Percentiles rank a stretch among this genome's conserved stretches.
phyloP scores from a whole-genome alignment of 306 rosid species.

The Aeschynomene evenia region DNA sequence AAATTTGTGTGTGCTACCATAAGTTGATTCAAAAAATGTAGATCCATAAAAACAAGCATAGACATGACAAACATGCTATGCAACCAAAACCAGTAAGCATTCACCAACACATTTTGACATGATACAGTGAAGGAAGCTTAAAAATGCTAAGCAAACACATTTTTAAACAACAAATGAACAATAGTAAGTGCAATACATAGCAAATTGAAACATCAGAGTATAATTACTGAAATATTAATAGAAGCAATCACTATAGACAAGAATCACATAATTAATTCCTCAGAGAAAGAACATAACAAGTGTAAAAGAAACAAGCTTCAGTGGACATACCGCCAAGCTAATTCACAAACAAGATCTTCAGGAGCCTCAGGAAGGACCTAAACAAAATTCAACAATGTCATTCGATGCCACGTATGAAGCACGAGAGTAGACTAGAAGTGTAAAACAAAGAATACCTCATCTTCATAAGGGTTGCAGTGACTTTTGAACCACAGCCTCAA shows the following conservation, averaged over 20 bases:
- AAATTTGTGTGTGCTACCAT: not conserved
- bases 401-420: slow-evolving; percentile 26
- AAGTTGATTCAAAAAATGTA: not conserved
- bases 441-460: slow-evolving; percentile 55
- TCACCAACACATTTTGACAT: slow-evolving; percentile 11
- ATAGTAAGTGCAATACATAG: not conserved
- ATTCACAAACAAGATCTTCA: slow-evolving; percentile 82
- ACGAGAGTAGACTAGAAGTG: not conserved
- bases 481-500: slow-evolving; percentile 95
- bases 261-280: not conserved
- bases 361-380: slow-evolving; percentile 98
- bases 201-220: not conserved
- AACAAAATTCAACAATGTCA: slow-evolving; percentile 33
- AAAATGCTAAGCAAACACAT: not conserved
- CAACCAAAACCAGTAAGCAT: not conserved
- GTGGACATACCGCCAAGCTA: slow-evolving; percentile 86
- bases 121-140: slow-evolving; percentile 11
- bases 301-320: not conserved
- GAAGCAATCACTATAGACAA: not conserved
- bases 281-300: not conserved
- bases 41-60: slow-evolving; percentile 8
- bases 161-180: not conserved
- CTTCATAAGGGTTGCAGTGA: slow-evolving; percentile 92
- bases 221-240: not conserved
- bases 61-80: not conserved